Base-by-base conservation (phyloP, 1,284 basidiomycete genomes). In the Microbotryum scabiosae region DNA sequence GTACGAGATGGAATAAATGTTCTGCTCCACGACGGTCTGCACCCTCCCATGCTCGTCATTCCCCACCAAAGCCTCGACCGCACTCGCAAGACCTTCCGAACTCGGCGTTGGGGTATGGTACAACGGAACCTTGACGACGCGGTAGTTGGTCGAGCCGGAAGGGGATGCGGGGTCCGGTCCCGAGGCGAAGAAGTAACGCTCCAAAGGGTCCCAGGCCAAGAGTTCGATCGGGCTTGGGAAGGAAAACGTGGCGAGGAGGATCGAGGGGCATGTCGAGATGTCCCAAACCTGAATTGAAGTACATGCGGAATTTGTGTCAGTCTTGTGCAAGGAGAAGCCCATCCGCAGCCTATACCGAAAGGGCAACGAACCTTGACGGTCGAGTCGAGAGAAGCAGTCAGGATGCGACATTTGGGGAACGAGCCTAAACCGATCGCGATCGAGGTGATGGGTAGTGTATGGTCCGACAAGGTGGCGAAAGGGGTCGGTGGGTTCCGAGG, bases 401-500 rank as follows among this genome's bases (percentile, higher is more conserved):
- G 80, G 44, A 91, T 73, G 53, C 88, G 81, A 51, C 79, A 81
- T 20, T 69, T 61, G 1, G 91, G 89, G 74, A 91, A 93, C 1
- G 78, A 66, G 6, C 90, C 90, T 48, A 86, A 75, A 4, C 90
- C 89, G 66, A 91, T 85, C 21, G 80, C 75, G 43, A 97, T 80
- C 69, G 90, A 87, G 4, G 87, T 87, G 25, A 98, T 81, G 7
- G 88, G 86, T 3, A 97, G 81, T 0, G 91, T 94, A 73, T 98
- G 94, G 75, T 97, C 94, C 10, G 87, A 83, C 20, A 97, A 78
- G 2, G 83, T 84, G 69, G 84, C 87, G 72, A 86, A 88, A 5
- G 92, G 86, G 54, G 85, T 79, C 2, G 87, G 83, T 23, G 71
- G 71, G 59, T 70, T 62, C 48, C 71, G 64, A 58, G 64, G 69